Conservation (phyloP, 345 rosid genomes). For the Populus deltoides region DNA sequence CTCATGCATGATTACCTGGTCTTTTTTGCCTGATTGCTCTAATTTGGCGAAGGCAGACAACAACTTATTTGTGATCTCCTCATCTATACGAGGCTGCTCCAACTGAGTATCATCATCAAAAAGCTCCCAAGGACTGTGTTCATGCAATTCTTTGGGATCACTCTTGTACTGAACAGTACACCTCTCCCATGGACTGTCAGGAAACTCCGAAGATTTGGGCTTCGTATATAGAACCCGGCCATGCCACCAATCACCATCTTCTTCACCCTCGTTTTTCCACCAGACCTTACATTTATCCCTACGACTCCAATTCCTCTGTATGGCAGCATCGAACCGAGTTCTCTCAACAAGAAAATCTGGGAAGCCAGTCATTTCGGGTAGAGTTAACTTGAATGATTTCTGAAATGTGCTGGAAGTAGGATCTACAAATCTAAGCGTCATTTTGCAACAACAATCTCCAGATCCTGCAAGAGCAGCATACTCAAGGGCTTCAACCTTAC, state of each 20-base stretch:
- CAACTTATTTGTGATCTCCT: slow-evolving; percentile 46
- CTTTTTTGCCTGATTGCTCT: slow-evolving; percentile 53
- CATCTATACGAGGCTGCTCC: slow-evolving; percentile 74
- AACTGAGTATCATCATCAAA: slow-evolving; percentile 66
- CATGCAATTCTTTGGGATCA: slow-evolving; percentile 68
- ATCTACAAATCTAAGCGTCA: slow-evolving; percentile 78
- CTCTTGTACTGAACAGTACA: slow-evolving; percentile 69
- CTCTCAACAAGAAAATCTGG: slow-evolving; percentile 97
- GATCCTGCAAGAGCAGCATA: slow-evolving; percentile 88
- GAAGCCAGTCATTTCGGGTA: slow-evolving; percentile 79
- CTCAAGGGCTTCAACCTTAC: slow-evolving; percentile 76
- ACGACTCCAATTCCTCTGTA: slow-evolving; percentile 73
- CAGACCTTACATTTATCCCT: slow-evolving; percentile 94
- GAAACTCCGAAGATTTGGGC: slow-evolving; percentile 70
- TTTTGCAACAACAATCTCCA: slow-evolving; percentile 97
- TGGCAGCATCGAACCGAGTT: slow-evolving; percentile 81
- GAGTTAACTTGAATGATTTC: slow-evolving; percentile 59
- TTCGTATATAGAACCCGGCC: slow-evolving; percentile 72
- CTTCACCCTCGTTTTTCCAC: slow-evolving; percentile 90
- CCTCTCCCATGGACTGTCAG: slow-evolving; percentile 97
- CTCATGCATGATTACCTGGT: slow-evolving; percentile 43
- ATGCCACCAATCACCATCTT: slow-evolving; percentile 94
- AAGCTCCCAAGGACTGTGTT: slow-evolving; percentile 99
- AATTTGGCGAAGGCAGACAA: slow-evolving; percentile 54
- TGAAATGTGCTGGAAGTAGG: slow-evolving; percentile 52